Evolutionary conservation across 306 rosid genomes (phyloP), one percentile per base, ranked within the genome.

Genomic region (Prunus padus): DNA sequence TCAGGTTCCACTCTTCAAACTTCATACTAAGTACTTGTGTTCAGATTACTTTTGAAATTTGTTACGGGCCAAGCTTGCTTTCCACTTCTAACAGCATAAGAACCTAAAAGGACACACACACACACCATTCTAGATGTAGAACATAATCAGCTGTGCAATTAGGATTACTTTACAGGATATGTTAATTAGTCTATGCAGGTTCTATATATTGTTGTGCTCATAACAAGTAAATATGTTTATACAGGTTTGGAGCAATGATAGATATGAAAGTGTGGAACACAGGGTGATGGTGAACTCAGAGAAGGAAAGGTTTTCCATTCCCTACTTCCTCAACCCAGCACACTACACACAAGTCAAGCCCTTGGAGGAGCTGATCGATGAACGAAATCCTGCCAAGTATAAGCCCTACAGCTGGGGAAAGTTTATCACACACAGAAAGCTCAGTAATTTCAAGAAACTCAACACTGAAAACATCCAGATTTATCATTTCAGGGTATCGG

Each of bases 231-330:
- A 37, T 14, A 71, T 55, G 65, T 22, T 45, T 60, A n/a, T 71
- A 54, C 85, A 92, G 98, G 96, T 89, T 45, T 93, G 96, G 96
- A 94, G 94, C 85, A 94, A 91, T 76, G 95, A 87, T 0, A 79
- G 65, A 19, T 91, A 88, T 55, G 93, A 84, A 82, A 89, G 96
- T 59, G 91, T 87, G 73, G 95, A 91, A 73, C 98, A 91, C 64
- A 79, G 97, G 50, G 96, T 80, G 37, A 80, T 82, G 81, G 94
- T 91, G 78, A 93, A 93, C 71, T 76, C 79, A 12, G 88, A 77
- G 51, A 88, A 59, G 73, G 96, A 85, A 22, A 93, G 97, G 77
- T 72, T 85, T 71, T 93, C 97, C 0, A 80, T 93, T 81, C 96
- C 98, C 0, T 89, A 85, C 81, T 89, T 91, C 69, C 66, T 89